Evolutionary conservation across 179 eudicot species (phyloP), one percentile per base, ranked within the genome.

Genomic region (Nepenthes alata): DNA sequence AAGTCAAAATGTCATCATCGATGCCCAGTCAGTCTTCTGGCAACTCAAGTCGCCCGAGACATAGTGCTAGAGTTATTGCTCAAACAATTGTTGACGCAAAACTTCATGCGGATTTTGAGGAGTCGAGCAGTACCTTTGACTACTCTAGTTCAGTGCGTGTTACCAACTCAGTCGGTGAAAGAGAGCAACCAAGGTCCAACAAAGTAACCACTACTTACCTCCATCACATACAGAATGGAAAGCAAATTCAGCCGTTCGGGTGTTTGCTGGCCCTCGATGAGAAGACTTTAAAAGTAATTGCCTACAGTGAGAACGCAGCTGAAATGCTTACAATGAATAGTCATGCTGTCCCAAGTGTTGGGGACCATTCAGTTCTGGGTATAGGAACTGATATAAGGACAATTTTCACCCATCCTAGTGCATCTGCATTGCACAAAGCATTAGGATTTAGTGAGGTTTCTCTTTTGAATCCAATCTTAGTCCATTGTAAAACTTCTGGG

Each of bases 281-380:
- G 37, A 85, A 86, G 70, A 85, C 93, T 39, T 79, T 83, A 67
- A 75, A 65, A 66, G 87, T 93, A 4, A 79, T 93, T 49, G 98
- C 96, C 35, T 93, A 77, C 68, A 86, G 91, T 70, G 95, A 85
- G 57, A 93, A 93, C 60, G 93, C 98, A 36, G 84, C 96, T n/a
- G 98, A 93, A 38, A 85, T 93, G 98, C 83, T 93, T 37, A 89
- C 98, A 7, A 87, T 81, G 96, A 84, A 83, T 37, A 86, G 75
- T 53, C 96, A 93, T 15, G 85, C 96, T 13, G 98, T 93, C 50
- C 96, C 98, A 5, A 89, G 87, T 66, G 89, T 93, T 1, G 95
- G 93, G 7, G 98, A 89, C 14, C 75, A 75, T 45, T 93, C 98
- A 0, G 78, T 64, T 62, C 79, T 93, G 1, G 90, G 85, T 61